Evolutionary conservation across 2,329 filamentous ascomycete species (phyloP), one percentile per base, ranked within the genome.

Genomic region (Paramyrothecium sp.): DNA sequence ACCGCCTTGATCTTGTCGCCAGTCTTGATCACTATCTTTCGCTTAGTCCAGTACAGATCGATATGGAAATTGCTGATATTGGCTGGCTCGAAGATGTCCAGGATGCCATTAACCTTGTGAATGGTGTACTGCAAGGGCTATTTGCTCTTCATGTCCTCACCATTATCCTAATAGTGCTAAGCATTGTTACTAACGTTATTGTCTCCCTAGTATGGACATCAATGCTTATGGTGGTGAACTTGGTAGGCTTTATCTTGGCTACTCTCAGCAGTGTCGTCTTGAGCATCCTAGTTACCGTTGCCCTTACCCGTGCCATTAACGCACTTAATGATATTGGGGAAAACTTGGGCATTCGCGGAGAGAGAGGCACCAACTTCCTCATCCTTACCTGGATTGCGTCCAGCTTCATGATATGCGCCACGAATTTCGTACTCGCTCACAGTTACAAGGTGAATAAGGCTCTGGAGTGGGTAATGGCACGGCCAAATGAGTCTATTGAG

Each of bases 21-120:
- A 12, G 46, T 48, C 46, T 48, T 48, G 46, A 48, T 19, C 46
- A 48, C 46, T 48, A 48, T 48, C 46, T 48, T 48, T 48, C 46
- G 46, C 46, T 48, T 48, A 48, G 46, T 48, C 46, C 46, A 48
- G 46, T 48, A 48, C 46, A 48, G 46, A 48, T 48, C 46, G 46
- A 48, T 48, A 48, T 48, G 46, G 46, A 48, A 13, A 48, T 48
- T 48, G 46, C 46, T 20, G 46, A 48, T 48, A 48, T 48, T 48
- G 19, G 46, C 46, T 48, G 46, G 46, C 46, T 48, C 46, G 46
- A 48, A 48, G 46, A 48, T 48, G 21, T 48, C 11, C 46, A 48
- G 46, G 46, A 48, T 48, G 46, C 46, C 21, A 48, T 48, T 48
- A 48, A 48, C 46, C 46, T 48, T 48, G 46, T 48, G 46, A 48